Conservation (phyloP, 257 asterid genomes). For the Fraxinus pennsylvanica region DNA sequence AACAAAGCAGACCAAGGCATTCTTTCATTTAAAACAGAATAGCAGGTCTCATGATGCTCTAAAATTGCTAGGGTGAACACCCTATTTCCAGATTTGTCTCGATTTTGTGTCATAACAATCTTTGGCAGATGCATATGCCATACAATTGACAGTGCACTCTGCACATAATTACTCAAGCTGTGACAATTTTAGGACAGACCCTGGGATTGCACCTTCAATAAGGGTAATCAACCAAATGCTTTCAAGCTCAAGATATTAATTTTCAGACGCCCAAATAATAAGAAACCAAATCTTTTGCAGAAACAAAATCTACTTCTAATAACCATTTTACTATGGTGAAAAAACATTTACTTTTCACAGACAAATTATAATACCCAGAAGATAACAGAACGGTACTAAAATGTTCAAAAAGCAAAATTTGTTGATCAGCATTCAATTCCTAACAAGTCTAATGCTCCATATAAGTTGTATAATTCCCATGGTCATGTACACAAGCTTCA, state of each 20-base stretch:
- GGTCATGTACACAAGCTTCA: conserved; percentile 29
- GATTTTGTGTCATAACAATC: background rate
- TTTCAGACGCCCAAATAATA: conserved; percentile 4
- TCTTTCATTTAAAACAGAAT: too few species aligned
- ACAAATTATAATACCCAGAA: conserved; percentile 12
- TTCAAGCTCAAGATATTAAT: background rate
- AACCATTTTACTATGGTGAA: conserved; percentile 6
- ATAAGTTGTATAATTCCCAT: conserved; percentile 17
- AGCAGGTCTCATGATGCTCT: too few species aligned
- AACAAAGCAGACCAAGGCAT: too few species aligned
- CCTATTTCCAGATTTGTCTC: background rate
- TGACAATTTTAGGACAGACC: background rate
- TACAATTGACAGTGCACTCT: background rate
- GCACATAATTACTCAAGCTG: background rate
- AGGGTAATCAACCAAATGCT: background rate
- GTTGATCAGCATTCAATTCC: background rate
- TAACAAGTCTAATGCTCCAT: conserved; percentile 20
- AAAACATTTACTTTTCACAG: conserved; percentile 4
- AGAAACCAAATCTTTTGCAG: background rate
- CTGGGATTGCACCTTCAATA: background rate
- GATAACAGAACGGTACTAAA: conserved; percentile 4
- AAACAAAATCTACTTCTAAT: background rate
- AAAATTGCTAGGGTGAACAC: too few species aligned
- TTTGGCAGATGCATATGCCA: background rate
- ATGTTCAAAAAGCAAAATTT: conserved; percentile 4